Base-by-base conservation (phyloP, 2,329 filamentous ascomycete genomes). In the Cylindrodendrum hubeiense region DNA sequence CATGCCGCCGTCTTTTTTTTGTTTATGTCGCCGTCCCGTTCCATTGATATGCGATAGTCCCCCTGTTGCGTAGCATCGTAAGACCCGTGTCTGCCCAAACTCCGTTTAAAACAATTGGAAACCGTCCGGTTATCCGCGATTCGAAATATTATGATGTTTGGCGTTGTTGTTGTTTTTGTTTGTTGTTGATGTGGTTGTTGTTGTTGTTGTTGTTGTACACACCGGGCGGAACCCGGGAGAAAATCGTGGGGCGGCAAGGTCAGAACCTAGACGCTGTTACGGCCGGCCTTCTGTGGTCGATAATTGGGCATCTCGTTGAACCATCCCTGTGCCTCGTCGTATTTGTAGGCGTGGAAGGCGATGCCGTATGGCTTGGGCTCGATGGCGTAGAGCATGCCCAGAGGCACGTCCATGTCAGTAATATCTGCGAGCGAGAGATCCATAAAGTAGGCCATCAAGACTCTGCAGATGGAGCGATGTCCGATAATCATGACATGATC, bases 301-400 rank as follows among this genome's bases (percentile, higher is more conserved):
- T 96, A 98, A 75, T 95, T 86, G n/a, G 91, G 92, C 49, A 97
- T 81, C 77, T 96, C 90, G 64, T 96, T 90, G 74, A 99, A 99
- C 87, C 91, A 94, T 67, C 91, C 90, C 21, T 83, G 87, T 3
- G 86, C 84, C 67, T 93, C 88, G 76, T 97, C 93, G 82, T 97
- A 99, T 66, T 90, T 89, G 84, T 97, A 99, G 0, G 94, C 95
- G 78, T 97, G 95, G 83, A 98, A 98, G 66, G 97, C 95, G 63
- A 98, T 95, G 15, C 96, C 96, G 72, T 99, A 99, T 1, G 96
- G 96, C 85, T 98, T 98, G 34, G 96, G 96, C 80, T 99, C 95
- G 51, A 99, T 91, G 72, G 94, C 93, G 79, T 97, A 99, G 8
- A 98, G 85, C 85, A 97, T 95, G 19, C 96, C 96, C 52, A 99